Evolutionary conservation across 139 green algal genomes (phyloP).

Genomic region (Chlamydomonas asymmetrica): DNA sequence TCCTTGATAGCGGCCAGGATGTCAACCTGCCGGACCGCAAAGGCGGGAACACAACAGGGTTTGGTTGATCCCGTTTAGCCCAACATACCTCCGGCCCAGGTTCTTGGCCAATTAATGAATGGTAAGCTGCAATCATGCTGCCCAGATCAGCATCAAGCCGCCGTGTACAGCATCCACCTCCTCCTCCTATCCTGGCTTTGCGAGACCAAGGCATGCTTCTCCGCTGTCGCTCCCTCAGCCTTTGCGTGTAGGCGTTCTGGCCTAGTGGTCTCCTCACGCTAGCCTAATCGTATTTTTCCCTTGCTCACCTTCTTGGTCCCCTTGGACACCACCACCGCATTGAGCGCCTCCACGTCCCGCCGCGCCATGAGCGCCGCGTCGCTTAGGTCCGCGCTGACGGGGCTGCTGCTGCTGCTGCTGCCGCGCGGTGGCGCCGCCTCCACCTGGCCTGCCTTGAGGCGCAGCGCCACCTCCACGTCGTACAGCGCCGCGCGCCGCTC

Average conservation of each 20-base stretch:
- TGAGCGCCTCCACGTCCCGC: constrained; percentile 51
- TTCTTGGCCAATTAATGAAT: background rate
- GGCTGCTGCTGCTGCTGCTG: background rate
- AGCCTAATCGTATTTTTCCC: too few relatives aligned
- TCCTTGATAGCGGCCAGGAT: constrained; percentile 71
- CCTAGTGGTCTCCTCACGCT: too few relatives aligned
- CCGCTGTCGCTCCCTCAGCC: too few relatives aligned
- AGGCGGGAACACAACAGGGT: background rate
- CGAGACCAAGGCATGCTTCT: too few relatives aligned
- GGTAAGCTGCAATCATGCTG: background rate
- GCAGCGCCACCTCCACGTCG: constrained; percentile 58
- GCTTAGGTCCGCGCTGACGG: constrained; percentile 17
- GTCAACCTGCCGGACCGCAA: constrained; percentile 6
- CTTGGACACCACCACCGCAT: constrained; percentile 51
- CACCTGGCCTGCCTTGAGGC: constrained; percentile 66
- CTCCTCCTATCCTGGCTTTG: too few relatives aligned
- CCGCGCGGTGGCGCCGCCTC: constrained; percentile 7
- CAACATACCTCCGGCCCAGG: background rate
- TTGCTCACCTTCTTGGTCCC: constrained; percentile 41
- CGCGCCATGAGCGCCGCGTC: constrained; percentile 53
- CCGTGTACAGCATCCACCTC: too few relatives aligned
- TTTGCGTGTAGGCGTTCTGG: too few relatives aligned
- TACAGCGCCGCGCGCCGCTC: constrained; percentile 31
- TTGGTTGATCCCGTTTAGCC: background rate
- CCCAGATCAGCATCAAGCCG: background rate